Conservation (phyloP, 2,329 filamentous ascomycete species). For the Fusarium subtropicale region DNA sequence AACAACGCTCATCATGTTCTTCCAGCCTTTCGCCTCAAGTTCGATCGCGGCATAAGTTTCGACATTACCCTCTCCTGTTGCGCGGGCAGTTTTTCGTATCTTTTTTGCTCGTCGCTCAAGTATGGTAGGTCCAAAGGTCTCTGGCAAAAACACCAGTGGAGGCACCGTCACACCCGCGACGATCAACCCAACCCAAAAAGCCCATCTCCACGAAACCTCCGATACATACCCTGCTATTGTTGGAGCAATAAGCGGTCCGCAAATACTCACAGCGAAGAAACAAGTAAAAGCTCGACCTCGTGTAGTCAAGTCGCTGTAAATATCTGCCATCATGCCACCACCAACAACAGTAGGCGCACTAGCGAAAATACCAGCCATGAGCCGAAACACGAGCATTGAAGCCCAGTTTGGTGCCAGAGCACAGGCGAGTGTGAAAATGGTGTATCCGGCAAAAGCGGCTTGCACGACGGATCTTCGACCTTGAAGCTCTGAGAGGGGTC, state of each 20-base stretch:
- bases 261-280: constrained; percentile 54
- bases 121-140: constrained; percentile 34
- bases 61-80: background rate
- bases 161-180: constrained; percentile 49
- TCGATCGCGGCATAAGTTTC: constrained; percentile 5
- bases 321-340: constrained; percentile 59
- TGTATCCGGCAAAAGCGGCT: constrained; percentile 59
- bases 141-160: constrained; percentile 34
- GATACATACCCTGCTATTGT: constrained; percentile 58
- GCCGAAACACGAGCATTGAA: constrained; percentile 57
- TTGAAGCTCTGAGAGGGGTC: constrained; percentile 56
- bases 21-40: background rate
- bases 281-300: constrained; percentile 52
- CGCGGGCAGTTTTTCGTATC: fast-evolving
- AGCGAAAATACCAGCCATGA: constrained; percentile 55
- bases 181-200: constrained; percentile 52
- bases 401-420: constrained; percentile 57
- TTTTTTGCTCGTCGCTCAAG: constrained; percentile 5
- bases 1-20: constrained; percentile 15
- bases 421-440: constrained; percentile 55
- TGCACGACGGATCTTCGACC: constrained; percentile 58
- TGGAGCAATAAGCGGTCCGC: constrained; percentile 56
- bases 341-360: constrained; percentile 57
- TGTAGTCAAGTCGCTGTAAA: constrained; percentile 52
- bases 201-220: constrained; percentile 58